Percentiles rank a stretch among this genome's conserved stretches.
These are phyloP conservation scores for Phlebopus sp. DNA, from an alignment of 1,284 basidiomycete genomes.

Conservation along the genomic window DNA sequence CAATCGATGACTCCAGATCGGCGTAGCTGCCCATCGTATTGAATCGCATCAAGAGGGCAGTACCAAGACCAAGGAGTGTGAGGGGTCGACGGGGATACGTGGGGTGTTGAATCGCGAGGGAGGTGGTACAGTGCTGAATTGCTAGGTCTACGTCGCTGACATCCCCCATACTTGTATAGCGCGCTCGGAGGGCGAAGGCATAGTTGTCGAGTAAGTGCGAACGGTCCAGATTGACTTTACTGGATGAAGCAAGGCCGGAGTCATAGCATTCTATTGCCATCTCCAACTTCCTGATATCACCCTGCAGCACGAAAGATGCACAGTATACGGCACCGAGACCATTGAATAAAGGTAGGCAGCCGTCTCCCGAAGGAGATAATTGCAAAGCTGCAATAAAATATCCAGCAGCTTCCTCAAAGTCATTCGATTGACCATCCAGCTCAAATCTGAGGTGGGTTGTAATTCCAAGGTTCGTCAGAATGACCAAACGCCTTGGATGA, in stretches of 20 bases:
- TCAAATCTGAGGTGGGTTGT: conserved; percentile 17
- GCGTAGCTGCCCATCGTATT: conserved; percentile 4
- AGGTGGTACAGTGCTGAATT: conserved; percentile 21
- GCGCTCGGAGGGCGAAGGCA: conserved; percentile 16
- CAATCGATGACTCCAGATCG: conserved; percentile 19
- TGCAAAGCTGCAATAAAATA: conserved; percentile 14
- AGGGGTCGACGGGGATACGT: conserved; percentile 6
- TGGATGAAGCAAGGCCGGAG: conserved; percentile 19
- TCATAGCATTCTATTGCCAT: conserved; percentile 18
- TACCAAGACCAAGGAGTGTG: conserved; percentile 17
- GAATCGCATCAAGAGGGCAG: conserved; percentile 11
- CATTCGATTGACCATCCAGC: conserved; percentile 16
- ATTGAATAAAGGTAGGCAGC: conserved; percentile 12
- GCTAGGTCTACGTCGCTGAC: conserved; percentile 20
- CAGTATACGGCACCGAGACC: conserved; percentile 10
- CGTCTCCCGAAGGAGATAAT: conserved; percentile 17
- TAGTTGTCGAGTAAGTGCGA: conserved; percentile 24
- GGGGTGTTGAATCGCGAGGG: conserved; percentile 16
- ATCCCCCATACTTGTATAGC: conserved; percentile 12
- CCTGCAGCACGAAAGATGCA: conserved; percentile 10
- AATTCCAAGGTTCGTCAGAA: conserved; percentile 19
- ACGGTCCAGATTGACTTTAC: conserved; percentile 15
- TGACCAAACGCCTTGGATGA: conserved; percentile 18
- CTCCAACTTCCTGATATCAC: conserved; percentile 14
- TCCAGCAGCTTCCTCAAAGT: conserved; percentile 17